Evolutionary conservation across 2,329 filamentous ascomycete genomes (phyloP).

Genomic region (Peltaster fructicola): DNA sequence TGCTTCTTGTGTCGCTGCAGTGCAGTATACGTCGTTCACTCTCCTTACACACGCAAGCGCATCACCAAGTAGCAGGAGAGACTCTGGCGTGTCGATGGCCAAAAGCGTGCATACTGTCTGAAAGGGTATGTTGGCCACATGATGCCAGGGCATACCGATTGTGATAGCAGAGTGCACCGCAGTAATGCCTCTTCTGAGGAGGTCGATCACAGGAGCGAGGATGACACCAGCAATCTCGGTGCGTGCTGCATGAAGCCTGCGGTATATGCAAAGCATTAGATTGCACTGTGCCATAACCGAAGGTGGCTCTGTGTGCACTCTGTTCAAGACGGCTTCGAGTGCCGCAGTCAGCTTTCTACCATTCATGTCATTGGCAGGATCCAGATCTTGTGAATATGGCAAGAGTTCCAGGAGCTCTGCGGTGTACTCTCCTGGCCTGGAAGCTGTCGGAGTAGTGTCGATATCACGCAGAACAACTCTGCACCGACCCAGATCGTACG

Average conservation of each 20-base stretch:
- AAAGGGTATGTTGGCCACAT: slow-evolving; percentile 39
- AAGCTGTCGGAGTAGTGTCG: slow-evolving; percentile 20
- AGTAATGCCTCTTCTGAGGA: slow-evolving; percentile 29
- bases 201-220: too few species aligned
- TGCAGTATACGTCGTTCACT: slow-evolving; percentile 7
- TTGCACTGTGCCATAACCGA: slow-evolving; percentile 35
- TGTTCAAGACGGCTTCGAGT: slow-evolving; percentile 24
- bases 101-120: slow-evolving; percentile 36
- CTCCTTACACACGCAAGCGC: slow-evolving; percentile 23
- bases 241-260: slow-evolving; percentile 32
- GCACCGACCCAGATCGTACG: slow-evolving; percentile 36
- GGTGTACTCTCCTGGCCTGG: slow-evolving; percentile 22
- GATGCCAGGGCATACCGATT: slow-evolving; percentile 35
- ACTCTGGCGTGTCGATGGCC: slow-evolving; percentile 32
- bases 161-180: too few species aligned
- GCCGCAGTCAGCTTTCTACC: slow-evolving; percentile 26
- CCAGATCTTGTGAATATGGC: slow-evolving; percentile 31
- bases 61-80: slow-evolving; percentile 27
- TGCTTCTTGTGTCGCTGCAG: slow-evolving; percentile 27
- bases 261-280: slow-evolving; percentile 35
- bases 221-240: slow-evolving; percentile 23
- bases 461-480: slow-evolving; percentile 29
- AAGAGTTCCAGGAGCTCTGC: slow-evolving; percentile 31
- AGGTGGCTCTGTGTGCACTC: slow-evolving; percentile 24
- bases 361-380: slow-evolving; percentile 28